phyloP scores from a whole-genome alignment of 768 basidiomycete genomes.

The Mycena pura region DNA sequence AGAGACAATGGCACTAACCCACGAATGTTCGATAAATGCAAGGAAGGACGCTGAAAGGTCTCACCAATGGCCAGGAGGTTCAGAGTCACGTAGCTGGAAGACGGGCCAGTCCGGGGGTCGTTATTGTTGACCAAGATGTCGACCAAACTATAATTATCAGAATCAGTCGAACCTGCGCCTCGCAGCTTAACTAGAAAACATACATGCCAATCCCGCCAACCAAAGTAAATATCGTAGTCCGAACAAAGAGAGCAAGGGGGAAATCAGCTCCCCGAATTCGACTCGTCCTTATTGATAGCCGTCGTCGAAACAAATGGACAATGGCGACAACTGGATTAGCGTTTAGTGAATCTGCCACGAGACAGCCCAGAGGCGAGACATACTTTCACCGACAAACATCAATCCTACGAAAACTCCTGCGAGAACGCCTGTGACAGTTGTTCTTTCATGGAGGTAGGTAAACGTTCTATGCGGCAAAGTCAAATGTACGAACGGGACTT shows the following conservation, averaged over 20 bases:
- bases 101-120: no score
- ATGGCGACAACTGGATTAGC: slow-evolving; percentile 32
- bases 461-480: not conserved
- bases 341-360: no score
- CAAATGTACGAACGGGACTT: not conserved
- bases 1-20: no score
- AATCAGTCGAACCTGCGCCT: no score
- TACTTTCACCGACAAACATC: not conserved
- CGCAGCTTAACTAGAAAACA: no score
- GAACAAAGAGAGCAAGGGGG: slow-evolving; percentile 16
- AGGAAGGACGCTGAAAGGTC: no score
- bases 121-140: no score
- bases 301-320: slow-evolving; percentile 3
- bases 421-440: not conserved
- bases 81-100: no score
- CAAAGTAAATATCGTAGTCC: slow-evolving; percentile 9
- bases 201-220: slow-evolving; percentile 11
- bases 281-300: not conserved
- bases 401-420: not conserved
- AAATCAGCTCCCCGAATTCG: not conserved
- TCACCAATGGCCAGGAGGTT: no score
- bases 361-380: not conserved
- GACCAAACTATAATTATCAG: no score
- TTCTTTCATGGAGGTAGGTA: not conserved
- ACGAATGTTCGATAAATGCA: no score